Percentiles rank a stretch among this genome's conserved stretches.
These are phyloP conservation scores for Erysimum cheiranthoides DNA, from an alignment of 345 rosid species.

Conservation along the genomic window DNA sequence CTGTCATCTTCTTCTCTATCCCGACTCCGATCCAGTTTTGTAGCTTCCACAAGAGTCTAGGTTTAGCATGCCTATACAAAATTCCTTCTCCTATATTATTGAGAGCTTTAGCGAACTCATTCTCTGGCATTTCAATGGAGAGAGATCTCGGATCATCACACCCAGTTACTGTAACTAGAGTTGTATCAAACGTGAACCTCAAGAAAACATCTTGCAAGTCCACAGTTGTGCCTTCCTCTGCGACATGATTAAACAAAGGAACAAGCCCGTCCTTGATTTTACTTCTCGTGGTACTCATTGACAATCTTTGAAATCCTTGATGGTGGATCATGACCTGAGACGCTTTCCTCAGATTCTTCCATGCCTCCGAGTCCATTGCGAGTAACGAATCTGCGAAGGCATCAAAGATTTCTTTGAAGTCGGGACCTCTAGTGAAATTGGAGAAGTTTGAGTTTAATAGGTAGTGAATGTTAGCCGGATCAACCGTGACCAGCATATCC, in stretches of 20 bases:
- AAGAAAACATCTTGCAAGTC: conserved; percentile 6
- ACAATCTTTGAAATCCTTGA: conserved; percentile 3
- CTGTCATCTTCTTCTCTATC: background rate
- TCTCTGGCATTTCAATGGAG: background rate
- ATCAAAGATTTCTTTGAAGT: background rate
- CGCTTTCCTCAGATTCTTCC: background rate
- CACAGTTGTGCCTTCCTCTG: background rate
- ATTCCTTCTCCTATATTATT: background rate
- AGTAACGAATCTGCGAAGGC: background rate
- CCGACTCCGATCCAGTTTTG: background rate
- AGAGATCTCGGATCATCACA: background rate
- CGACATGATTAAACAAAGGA: background rate
- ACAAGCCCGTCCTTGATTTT: conserved; percentile 8
- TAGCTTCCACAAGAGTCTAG: background rate
- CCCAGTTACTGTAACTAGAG: background rate
- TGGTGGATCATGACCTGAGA: background rate
- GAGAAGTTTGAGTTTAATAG: background rate
- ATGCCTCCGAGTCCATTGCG: background rate
- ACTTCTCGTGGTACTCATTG: background rate
- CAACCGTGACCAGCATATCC: background rate
- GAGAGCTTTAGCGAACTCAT: background rate
- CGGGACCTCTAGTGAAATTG: background rate
- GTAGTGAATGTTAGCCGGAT: background rate
- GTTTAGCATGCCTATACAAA: background rate
- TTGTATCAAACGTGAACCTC: background rate